Base-by-base conservation (phyloP, 345 rosid species). In the Heritiera littoralis region DNA sequence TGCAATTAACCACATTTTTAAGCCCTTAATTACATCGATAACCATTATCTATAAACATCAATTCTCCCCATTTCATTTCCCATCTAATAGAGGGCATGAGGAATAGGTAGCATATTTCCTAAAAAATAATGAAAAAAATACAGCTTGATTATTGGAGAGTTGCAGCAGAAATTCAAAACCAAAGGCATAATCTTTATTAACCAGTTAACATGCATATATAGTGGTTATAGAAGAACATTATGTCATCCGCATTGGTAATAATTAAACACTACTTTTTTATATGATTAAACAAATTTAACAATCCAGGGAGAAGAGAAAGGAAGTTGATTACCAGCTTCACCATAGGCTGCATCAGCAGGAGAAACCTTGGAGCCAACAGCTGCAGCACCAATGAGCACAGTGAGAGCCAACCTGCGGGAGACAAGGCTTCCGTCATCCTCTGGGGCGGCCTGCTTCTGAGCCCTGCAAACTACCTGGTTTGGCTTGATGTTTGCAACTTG, bases 301-400 rank as follows among this genome's bases (percentile, higher is more conserved):
- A 9, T 1, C 9, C 14, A 41, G 41, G 48, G 38, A 40, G 6
- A 32, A 55, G 63, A 48, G 8, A 52, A 45, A 28, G 14, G 30
- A 14, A 46, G 18, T 23, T 35, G 3, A 35, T 35, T 88, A 93
- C 98, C 98, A 41, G 98, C 88, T 89, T 95, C 97, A 45, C 99
- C 99, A 58, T 95, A 95, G 83, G 99, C 97, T 14, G 99, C 98
- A 58, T 89, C 96, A 65, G 99, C 99, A 63, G 99, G 97, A 41
- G 98, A 86, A 67, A 88, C 97, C 90, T 85, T 93, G 78, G 93
- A 91, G 77, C 92, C 94, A 8, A 92, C 18, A 58, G 96, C 94
- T 0, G 96, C 99, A 68, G 93, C 90, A 38, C 98, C 97, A 11
- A 92, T 77, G 72, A 95, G 92, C 15, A 90, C 82, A 7, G 94